Percentiles rank a stretch among this genome's conserved stretches.
phyloP scores from a whole-genome alignment of 495 filamentous ascomycete genomes.

The Pyrenula aspistea region DNA sequence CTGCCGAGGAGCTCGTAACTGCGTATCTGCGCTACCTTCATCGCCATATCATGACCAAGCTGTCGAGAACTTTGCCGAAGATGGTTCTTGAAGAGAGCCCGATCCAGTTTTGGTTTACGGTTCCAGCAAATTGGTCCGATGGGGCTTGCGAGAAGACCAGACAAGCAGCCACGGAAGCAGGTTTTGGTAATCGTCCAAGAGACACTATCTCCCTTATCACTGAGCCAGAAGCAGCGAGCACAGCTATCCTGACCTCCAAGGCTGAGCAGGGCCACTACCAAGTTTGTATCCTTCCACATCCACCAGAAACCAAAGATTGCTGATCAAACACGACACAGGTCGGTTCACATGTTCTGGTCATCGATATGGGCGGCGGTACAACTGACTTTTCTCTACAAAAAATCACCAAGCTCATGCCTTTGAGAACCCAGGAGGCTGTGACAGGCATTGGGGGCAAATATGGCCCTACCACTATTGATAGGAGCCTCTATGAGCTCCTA shows the following conservation, averaged over 20 bases:
- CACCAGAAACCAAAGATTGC: not conserved
- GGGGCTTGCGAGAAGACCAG: conserved; percentile 8
- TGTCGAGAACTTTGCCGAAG: conserved; percentile 12
- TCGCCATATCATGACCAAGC: conserved; percentile 22
- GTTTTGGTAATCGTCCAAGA: conserved; percentile 23
- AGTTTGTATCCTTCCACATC: not conserved
- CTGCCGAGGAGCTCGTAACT: conserved; percentile 19
- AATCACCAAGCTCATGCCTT: conserved; percentile 23
- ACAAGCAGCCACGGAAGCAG: conserved; percentile 32
- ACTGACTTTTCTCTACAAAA: conserved; percentile 19
- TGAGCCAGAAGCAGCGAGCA: conserved; percentile 46
- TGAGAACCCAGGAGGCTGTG: conserved; percentile 13
- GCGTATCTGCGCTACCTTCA: conserved; percentile 34
- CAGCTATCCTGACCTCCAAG: conserved; percentile 3
- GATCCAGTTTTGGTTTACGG: conserved; percentile 16
- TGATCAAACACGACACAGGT: not conserved
- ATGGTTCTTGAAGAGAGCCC: conserved; percentile 20
- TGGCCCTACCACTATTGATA: conserved; percentile 40
- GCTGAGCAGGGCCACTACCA: not conserved
- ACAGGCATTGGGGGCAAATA: conserved; percentile 27
- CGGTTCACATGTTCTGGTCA: conserved; percentile 10
- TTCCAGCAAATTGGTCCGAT: conserved; percentile 15
- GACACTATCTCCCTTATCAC: conserved; percentile 35
- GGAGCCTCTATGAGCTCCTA: conserved; percentile 33
- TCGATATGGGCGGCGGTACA: conserved; percentile 28